A percentile compares a stretch with the other conserved stretches of the same genome.
phyloP scores from a whole-genome alignment of 495 filamentous ascomycete genomes.

The Penicillium coffeae region DNA sequence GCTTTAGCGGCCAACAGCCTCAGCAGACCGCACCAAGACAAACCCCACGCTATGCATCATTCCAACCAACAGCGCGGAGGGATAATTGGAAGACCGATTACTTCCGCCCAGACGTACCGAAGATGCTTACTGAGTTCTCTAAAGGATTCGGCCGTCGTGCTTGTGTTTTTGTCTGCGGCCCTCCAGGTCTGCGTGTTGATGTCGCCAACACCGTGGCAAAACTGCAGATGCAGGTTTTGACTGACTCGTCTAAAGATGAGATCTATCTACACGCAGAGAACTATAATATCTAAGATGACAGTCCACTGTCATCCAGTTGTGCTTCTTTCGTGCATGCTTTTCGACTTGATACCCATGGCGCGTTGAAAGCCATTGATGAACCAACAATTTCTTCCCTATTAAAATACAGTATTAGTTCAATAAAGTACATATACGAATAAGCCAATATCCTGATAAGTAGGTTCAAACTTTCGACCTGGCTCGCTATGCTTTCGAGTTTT shows the following conservation, averaged over 20 bases:
- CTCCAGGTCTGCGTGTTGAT: slow-evolving; percentile 79
- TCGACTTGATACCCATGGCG: slow-evolving; percentile 17
- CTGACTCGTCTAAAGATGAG: slow-evolving; percentile 73
- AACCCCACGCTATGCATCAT: slow-evolving; percentile 79
- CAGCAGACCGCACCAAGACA: slow-evolving; percentile 10
- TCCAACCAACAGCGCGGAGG: slow-evolving; percentile 59
- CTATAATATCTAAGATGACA: slow-evolving; percentile 73
- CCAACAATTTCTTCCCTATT: not conserved
- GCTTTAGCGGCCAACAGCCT: slow-evolving; percentile 17
- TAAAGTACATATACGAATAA: no score
- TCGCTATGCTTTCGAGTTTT: no score
- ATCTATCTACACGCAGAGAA: slow-evolving; percentile 95
- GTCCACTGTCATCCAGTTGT: not conserved
- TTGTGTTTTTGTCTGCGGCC: slow-evolving; percentile 92
- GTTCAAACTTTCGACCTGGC: no score
- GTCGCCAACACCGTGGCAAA: slow-evolving; percentile 79
- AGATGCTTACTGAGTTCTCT: slow-evolving; percentile 77
- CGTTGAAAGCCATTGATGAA: not conserved
- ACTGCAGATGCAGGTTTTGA: slow-evolving; percentile 79
- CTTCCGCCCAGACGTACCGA: slow-evolving; percentile 81
- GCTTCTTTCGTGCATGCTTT: slow-evolving; percentile 3
- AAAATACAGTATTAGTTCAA: no score
- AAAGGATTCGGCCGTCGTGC: slow-evolving; percentile 76
- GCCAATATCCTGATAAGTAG: no score
- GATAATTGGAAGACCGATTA: slow-evolving; percentile 90